phyloP scores from a whole-genome alignment of 768 basidiomycete species.

The Boletales sp. region DNA sequence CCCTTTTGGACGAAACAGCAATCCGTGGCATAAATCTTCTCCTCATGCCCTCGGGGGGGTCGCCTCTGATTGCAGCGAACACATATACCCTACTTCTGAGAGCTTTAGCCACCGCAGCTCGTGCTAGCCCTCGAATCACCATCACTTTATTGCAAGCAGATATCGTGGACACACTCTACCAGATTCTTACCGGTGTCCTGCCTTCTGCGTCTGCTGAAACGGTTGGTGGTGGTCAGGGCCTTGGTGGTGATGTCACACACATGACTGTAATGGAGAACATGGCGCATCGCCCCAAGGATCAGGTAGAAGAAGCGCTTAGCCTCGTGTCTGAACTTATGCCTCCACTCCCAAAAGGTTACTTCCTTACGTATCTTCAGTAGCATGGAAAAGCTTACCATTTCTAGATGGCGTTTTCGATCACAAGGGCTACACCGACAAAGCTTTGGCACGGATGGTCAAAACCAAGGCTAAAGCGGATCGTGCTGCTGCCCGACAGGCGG shows the following conservation, averaged over 20 bases:
- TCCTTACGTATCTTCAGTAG: background rate
- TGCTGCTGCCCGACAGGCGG: conserved; percentile 61
- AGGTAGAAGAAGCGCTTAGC: conserved; percentile 90
- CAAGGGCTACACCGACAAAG: conserved; percentile 85
- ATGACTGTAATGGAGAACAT: conserved; percentile 99
- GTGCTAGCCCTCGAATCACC: conserved; percentile 85
- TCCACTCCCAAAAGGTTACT: conserved; percentile 82
- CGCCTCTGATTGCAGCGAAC: conserved; percentile 78
- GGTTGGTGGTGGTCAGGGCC: conserved; percentile 65
- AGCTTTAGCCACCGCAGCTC: conserved; percentile 83
- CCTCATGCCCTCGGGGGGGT: conserved; percentile 81
- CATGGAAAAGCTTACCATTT: conserved; percentile 2
- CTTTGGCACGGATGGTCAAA: conserved; percentile 70
- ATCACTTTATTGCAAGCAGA: conserved; percentile 86
- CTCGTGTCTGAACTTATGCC: conserved; percentile 91
- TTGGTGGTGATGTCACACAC: conserved; percentile 87
- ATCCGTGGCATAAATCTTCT: conserved; percentile 84
- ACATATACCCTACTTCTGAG: conserved; percentile 88
- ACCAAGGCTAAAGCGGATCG: conserved; percentile 82
- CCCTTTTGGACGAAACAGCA: conserved; percentile 72
- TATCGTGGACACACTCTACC: conserved; percentile 89
- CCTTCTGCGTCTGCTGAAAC: conserved; percentile 57
- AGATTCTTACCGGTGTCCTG: conserved; percentile 91
- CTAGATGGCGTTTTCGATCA: conserved; percentile 95
- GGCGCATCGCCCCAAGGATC: conserved; percentile 94